Conservation (phyloP, 2,329 filamentous ascomycete genomes). For the Ambrosiella cleistominuta region DNA sequence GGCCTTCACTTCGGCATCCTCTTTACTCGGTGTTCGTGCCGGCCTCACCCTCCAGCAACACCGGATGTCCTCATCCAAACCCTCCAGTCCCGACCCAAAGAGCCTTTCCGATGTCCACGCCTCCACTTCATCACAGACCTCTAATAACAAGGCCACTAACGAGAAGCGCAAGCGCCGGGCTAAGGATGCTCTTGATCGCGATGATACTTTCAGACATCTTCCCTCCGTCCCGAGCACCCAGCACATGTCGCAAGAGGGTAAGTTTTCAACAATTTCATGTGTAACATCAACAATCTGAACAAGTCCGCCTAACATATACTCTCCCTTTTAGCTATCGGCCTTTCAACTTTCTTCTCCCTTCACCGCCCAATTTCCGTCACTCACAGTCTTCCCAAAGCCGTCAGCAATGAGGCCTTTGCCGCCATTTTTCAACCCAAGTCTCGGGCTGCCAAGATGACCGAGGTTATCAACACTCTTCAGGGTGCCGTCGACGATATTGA, state of each 20-base stretch:
- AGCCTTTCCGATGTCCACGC: slow-evolving; percentile 25
- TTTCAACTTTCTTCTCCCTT: slow-evolving; percentile 89
- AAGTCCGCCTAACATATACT: slow-evolving; percentile 10
- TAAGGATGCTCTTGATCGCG: slow-evolving; percentile 30
- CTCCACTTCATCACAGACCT: slow-evolving; percentile 25
- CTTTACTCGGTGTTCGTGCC: slow-evolving; percentile 23
- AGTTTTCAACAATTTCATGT: slow-evolving; percentile 14
- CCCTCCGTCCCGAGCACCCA: slow-evolving; percentile 61
- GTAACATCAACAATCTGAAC: not conserved
- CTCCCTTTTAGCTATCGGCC: slow-evolving; percentile 50
- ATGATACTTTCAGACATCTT: slow-evolving; percentile 36
- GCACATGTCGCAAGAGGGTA: slow-evolving; percentile 52
- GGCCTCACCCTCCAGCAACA: slow-evolving; percentile 31
- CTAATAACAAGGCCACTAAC: slow-evolving; percentile 26
- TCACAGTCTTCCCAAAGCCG: slow-evolving; percentile 55
- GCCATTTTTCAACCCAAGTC: slow-evolving; percentile 55
- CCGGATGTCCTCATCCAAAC: slow-evolving; percentile 43
- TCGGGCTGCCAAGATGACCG: slow-evolving; percentile 33
- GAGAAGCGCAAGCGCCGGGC: slow-evolving; percentile 42
- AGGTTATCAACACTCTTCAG: slow-evolving; percentile 51
- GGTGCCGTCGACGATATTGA: slow-evolving; percentile 42
- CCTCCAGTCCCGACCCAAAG: slow-evolving; percentile 39
- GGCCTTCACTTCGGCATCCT: not conserved
- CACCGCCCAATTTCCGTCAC: slow-evolving; percentile 87
- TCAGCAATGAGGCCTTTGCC: slow-evolving; percentile 60